Percentiles rank a stretch among this genome's conserved stretches.
Conservation (phyloP, 176 grass and related monocot species). For the Luzula sylvatica region DNA sequence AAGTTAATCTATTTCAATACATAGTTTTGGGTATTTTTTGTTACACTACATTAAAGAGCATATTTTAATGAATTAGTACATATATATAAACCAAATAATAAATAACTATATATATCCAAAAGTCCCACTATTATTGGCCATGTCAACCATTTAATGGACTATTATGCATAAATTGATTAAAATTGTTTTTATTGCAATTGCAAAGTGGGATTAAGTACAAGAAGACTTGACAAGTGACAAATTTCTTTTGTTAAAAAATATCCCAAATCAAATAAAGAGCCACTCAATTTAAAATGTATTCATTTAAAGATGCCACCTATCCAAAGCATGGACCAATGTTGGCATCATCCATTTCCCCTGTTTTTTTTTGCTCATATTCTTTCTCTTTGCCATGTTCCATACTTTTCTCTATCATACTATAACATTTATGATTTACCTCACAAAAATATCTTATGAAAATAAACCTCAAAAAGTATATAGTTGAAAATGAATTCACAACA, state of each 20-base stretch:
- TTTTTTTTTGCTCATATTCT: slow-evolving; percentile 1
- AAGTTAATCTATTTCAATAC: too few relatives aligned
- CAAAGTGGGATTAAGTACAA: slow-evolving; percentile 9
- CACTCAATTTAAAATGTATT: slow-evolving; percentile 14
- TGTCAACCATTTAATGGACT: too few relatives aligned
- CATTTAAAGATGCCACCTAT: slow-evolving; percentile 23
- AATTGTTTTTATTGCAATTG: background rate
- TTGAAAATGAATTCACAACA: background rate
- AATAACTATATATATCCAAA: too few relatives aligned
- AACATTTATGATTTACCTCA: too few relatives aligned
- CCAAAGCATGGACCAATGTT: slow-evolving; percentile 32
- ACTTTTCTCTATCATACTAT: background rate
- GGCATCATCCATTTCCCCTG: slow-evolving; percentile 19
- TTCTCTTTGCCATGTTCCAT: slow-evolving; percentile 2
- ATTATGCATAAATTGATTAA: too few relatives aligned
- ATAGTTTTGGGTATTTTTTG: too few relatives aligned
- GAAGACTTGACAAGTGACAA: slow-evolving; percentile 15
- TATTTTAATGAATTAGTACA: too few relatives aligned
- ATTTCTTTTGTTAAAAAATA: slow-evolving; percentile 3
- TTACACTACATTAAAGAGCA: too few relatives aligned
- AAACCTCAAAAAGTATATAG: background rate
- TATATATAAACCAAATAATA: too few relatives aligned
- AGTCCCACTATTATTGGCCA: too few relatives aligned
- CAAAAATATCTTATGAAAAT: too few relatives aligned
- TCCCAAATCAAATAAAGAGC: slow-evolving; percentile 11